Evolutionary conservation across 2,329 filamentous ascomycete genomes (phyloP).

Genomic region (Xylariaceae sp.): DNA sequence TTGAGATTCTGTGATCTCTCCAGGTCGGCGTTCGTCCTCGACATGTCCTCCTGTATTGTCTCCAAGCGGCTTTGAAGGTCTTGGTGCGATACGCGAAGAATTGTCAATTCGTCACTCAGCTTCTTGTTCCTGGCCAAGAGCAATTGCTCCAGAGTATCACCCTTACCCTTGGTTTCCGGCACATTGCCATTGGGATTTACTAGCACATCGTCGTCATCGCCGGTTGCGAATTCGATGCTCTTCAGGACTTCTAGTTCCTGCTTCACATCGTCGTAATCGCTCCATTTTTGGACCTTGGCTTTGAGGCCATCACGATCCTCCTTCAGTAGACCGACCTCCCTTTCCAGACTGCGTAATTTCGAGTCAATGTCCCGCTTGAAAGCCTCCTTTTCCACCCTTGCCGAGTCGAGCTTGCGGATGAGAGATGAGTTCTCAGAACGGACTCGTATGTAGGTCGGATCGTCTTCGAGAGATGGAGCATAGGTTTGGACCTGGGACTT

Average conservation of each 20-base stretch:
- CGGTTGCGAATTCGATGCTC: slow-evolving; percentile 94
- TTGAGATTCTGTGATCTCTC: slow-evolving; percentile 83
- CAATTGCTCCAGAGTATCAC: slow-evolving; percentile 86
- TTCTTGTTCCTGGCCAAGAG: slow-evolving; percentile 95
- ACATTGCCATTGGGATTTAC: slow-evolving; percentile 49
- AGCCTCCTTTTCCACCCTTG: slow-evolving; percentile 78
- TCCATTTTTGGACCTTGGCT: slow-evolving; percentile 80
- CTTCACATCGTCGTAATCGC: slow-evolving; percentile 94
- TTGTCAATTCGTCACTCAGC: slow-evolving; percentile 86
- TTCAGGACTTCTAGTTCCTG: slow-evolving; percentile 95
- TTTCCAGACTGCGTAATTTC: slow-evolving; percentile 74
- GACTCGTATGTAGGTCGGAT: slow-evolving; percentile 82
- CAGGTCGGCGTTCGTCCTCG: slow-evolving; percentile 78
- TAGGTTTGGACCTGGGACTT: slow-evolving; percentile 70
- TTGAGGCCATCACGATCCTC: slow-evolving; percentile 79
- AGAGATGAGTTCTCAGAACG: slow-evolving; percentile 92
- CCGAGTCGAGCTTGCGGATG: slow-evolving; percentile 80
- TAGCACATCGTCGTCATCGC: slow-evolving; percentile 70
- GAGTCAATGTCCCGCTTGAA: slow-evolving; percentile 74
- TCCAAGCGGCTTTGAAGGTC: slow-evolving; percentile 81
- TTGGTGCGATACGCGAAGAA: slow-evolving; percentile 89
- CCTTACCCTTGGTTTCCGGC: slow-evolving; percentile 54
- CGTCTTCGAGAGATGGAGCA: slow-evolving; percentile 71
- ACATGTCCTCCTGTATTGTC: slow-evolving; percentile 78
- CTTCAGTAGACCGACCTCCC: slow-evolving; percentile 70